These are phyloP conservation scores for Fonsecaea monophora DNA, from an alignment of 2,329 filamentous ascomycete genomes.

Conservation along the genomic window DNA sequence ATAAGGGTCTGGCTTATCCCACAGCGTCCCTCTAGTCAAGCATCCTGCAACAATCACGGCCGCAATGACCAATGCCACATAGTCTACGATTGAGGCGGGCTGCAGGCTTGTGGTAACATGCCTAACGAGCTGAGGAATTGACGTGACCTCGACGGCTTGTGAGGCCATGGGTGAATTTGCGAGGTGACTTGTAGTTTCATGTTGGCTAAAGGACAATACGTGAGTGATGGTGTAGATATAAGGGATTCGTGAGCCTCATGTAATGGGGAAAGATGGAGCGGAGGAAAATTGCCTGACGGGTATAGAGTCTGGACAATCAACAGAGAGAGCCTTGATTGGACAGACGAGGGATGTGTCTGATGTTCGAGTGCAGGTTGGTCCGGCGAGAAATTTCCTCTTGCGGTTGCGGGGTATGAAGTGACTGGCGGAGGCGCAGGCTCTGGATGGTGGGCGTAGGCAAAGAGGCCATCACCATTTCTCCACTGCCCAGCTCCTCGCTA, in stretches of 20 bases:
- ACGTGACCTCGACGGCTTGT: background rate
- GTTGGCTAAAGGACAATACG: background rate
- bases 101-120: background rate
- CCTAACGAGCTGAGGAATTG: background rate
- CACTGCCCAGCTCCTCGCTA: constrained; percentile 40
- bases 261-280: background rate
- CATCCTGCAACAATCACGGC: constrained; percentile 49
- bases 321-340: background rate
- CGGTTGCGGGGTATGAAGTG: constrained; percentile 12
- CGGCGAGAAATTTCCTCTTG: constrained; percentile 8
- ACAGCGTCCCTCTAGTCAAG: constrained; percentile 52
- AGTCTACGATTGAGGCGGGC: constrained; percentile 49
- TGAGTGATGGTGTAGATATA: background rate
- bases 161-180: background rate
- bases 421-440: background rate
- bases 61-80: constrained; percentile 47
- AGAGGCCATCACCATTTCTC: background rate
- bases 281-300: background rate
- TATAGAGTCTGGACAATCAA: background rate
- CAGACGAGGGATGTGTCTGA: background rate
- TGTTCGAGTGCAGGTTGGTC: background rate
- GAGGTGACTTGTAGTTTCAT: background rate
- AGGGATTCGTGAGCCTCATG: constrained; percentile 7
- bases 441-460: background rate
- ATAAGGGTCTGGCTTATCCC: constrained; percentile 60